Conservation (phyloP, 495 filamentous ascomycete genomes). For the Penicillium diatomitis region DNA sequence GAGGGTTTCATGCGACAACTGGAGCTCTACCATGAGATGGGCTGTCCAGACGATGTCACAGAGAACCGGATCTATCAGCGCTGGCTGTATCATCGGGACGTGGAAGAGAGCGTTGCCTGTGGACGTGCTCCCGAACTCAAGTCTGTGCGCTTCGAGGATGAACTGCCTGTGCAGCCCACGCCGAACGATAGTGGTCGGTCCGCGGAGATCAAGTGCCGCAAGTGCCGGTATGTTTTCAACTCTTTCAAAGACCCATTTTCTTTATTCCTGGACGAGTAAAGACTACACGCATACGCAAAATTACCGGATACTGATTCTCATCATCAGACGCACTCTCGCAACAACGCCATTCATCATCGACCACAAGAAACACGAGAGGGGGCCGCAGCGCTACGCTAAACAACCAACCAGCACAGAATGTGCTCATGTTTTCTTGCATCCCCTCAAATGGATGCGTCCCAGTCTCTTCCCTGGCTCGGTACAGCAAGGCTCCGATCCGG, state of each 20-base stretch:
- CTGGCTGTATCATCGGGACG: slow-evolving; percentile 76
- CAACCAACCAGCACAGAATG: slow-evolving; percentile 36
- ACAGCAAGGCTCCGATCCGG: slow-evolving; percentile 3
- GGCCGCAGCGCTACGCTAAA: slow-evolving; percentile 6
- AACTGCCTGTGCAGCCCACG: slow-evolving; percentile 33
- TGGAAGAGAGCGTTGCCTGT: slow-evolving; percentile 61
- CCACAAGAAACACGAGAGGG: slow-evolving; percentile 32
- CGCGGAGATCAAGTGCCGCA: slow-evolving; percentile 53
- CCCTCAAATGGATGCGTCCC: slow-evolving; percentile 86
- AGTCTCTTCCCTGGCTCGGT: slow-evolving; percentile 43
- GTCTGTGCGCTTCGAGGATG: slow-evolving; percentile 78
- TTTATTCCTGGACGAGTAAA: too few species aligned
- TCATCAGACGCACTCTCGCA: slow-evolving; percentile 49
- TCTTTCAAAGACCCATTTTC: background rate
- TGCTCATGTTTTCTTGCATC: slow-evolving; percentile 81
- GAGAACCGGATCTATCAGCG: slow-evolving; percentile 68
- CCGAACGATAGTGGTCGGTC: slow-evolving; percentile 13
- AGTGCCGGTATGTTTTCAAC: slow-evolving; percentile 43
- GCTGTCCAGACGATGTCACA: slow-evolving; percentile 60
- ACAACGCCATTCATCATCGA: slow-evolving; percentile 51
- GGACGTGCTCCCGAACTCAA: slow-evolving; percentile 64
- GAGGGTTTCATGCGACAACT: slow-evolving; percentile 82
- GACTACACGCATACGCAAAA: too few species aligned
- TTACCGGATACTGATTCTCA: background rate
- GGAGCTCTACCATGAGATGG: slow-evolving; percentile 76